Evolutionary conservation across 2,329 filamentous ascomycete species (phyloP).

Genomic region (Pseudocercospora eumusae): DNA sequence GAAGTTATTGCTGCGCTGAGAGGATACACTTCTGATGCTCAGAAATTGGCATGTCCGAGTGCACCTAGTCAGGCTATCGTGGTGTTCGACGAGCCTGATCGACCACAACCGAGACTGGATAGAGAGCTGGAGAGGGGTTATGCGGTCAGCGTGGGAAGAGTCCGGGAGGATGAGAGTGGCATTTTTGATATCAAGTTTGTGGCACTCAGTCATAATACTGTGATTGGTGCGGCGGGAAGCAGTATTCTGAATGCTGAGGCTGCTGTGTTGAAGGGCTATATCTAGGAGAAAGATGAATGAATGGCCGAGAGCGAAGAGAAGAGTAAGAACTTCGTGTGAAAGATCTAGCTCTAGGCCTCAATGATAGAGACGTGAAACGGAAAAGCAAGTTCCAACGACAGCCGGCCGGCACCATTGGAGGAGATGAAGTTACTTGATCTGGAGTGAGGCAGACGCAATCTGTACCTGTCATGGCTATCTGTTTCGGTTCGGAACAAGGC

Average conservation of each 20-base stretch:
- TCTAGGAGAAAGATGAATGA: constrained; percentile 2
- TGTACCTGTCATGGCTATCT: too few species aligned
- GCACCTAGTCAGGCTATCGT: constrained; percentile 79
- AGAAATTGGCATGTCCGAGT: constrained; percentile 80
- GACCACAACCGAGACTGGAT: constrained; percentile 89
- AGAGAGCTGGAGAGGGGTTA: constrained; percentile 83
- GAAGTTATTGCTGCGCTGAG: constrained; percentile 77
- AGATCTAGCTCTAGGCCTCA: too few species aligned
- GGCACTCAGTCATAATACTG: constrained; percentile 84
- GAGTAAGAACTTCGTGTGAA: too few species aligned
- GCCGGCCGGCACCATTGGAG: too few species aligned
- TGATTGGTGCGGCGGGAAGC: constrained; percentile 94
- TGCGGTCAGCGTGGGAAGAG: constrained; percentile 83
- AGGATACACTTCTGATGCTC: constrained; percentile 77
- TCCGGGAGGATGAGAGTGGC: constrained; percentile 81
- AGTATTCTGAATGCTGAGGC: constrained; percentile 94
- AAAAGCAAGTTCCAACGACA: too few species aligned
- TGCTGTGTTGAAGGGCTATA: constrained; percentile 81
- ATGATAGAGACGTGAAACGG: too few species aligned
- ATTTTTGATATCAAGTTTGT: constrained; percentile 96
- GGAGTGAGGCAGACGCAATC: too few species aligned
- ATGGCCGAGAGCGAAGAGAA: too few species aligned
- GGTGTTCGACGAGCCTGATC: constrained; percentile 70
- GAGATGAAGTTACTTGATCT: too few species aligned
- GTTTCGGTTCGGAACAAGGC: too few species aligned